Conservation (phyloP, 78 protist genomes). For the Dictyostelium intermedium region DNA sequence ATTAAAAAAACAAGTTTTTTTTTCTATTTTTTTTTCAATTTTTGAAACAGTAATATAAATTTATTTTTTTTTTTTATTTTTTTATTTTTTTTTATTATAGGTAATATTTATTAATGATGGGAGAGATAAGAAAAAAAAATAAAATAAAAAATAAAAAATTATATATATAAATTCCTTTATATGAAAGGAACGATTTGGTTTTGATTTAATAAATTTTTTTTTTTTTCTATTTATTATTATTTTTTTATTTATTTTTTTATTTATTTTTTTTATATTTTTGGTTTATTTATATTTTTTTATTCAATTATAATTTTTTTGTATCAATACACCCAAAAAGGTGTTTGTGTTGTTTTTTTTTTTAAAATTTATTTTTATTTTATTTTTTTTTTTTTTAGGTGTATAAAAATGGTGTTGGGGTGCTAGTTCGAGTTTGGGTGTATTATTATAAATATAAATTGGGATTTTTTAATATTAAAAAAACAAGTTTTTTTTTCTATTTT, state of each 20-base stretch:
- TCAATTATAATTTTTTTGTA: neutral
- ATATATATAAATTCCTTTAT: neutral
- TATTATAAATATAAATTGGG: neutral
- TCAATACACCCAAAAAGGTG: neutral
- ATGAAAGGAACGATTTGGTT: neutral
- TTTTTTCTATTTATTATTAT: neutral
- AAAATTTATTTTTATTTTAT: neutral
- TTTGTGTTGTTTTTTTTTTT: neutral
- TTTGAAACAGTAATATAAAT: too few relatives aligned
- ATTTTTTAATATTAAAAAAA: neutral
- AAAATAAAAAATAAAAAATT: neutral
- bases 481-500: neutral
- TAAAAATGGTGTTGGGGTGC: neutral
- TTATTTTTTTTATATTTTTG: neutral
- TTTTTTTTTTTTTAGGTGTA: neutral
- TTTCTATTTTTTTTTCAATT: neutral
- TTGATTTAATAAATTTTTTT: neutral
- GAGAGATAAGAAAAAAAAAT: neutral
- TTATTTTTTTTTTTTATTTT: neutral
- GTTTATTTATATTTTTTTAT: neutral
- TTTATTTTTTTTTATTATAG: neutral
- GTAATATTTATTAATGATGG: neutral
- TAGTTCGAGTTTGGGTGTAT: neutral
- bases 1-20: neutral
- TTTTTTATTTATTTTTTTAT: neutral